Base-by-base conservation (phyloP, 306 rosid species). In the Echinosophora koreensis region DNA sequence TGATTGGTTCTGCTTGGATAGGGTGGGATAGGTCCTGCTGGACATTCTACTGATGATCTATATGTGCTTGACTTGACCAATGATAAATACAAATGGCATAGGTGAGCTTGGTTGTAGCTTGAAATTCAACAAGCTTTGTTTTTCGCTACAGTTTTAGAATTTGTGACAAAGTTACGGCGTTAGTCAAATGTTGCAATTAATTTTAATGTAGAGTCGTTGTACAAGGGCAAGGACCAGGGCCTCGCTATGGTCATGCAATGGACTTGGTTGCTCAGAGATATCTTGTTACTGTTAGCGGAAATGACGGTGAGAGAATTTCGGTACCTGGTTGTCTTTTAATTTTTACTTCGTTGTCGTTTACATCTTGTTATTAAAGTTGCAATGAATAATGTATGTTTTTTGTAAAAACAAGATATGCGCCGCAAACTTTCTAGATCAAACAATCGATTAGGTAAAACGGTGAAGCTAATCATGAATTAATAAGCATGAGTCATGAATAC, bases 21-120 rank as follows among this genome's bases (percentile, higher is more conserved):
- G 99, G 99, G 99, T 44, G 99, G 99, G 83, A 96, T 96, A 69
- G 99, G 99, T 84, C 99, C 99, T n/a, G 96, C 99, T 6, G 99
- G 99, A 66, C 99, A 92, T 78, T 96, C 98, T 0, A 92, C 98
- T 0, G 99, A 96, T 72, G 99, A 96, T 87, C 87, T 96, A 54
- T 91, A 51, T 46, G 99, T 96, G 66, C 98, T 96, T 38, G 99
- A 93, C 86, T 59, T 96, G 86, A 66, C 94, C 75, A 96, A 96
- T 27, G 98, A 96, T 74, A 96, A 91, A 70, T 96, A 79, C 82
- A 96, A 93, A 87, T 96, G 99, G 99, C 99, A 96, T 80, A 89
- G 99, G 99, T 93, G 86, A 82, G 80, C 60, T 78, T 85, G 71
- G 57, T 58, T 77, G 73, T 17, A 44, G 11, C 14, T 44, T 10